These are phyloP conservation scores for Ceratonia siliqua DNA, from an alignment of 306 rosid species.

Conservation along the genomic window DNA sequence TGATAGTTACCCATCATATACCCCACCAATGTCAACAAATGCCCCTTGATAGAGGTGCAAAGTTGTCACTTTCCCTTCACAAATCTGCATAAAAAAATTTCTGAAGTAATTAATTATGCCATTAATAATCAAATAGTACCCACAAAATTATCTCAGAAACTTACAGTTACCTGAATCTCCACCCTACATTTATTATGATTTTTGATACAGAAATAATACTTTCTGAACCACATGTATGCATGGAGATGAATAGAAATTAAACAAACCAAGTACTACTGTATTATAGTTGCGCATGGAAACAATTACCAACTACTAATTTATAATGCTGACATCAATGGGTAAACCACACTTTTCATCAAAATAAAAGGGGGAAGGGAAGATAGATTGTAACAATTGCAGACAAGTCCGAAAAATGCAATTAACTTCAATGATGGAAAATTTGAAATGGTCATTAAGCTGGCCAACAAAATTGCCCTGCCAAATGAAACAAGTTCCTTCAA, in stretches of 20 bases:
- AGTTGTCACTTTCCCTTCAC: slow-evolving; percentile 79
- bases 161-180: slow-evolving; percentile 5
- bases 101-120: neutral
- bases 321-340: neutral
- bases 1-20: slow-evolving; percentile 79
- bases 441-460: slow-evolving; percentile 5
- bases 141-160: slow-evolving; percentile 18
- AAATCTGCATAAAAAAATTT: slow-evolving; percentile 62
- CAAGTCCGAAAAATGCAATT: neutral
- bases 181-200: neutral
- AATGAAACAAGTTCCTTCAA: slow-evolving; percentile 24
- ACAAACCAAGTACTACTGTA: neutral
- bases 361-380: neutral
- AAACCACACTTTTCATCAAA: neutral
- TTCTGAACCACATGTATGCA: slow-evolving; percentile 6
- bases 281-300: neutral
- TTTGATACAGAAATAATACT: neutral
- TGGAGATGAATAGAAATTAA: slow-evolving; percentile 23
- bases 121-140: neutral
- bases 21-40: slow-evolving; percentile 97
- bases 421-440: neutral
- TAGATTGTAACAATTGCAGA: neutral
- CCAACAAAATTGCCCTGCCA: neutral
- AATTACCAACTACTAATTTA: neutral
- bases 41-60: slow-evolving; percentile 97